Evolutionary conservation across 345 rosid genomes (phyloP).

Genomic region (Dipteronia sinensis): DNA sequence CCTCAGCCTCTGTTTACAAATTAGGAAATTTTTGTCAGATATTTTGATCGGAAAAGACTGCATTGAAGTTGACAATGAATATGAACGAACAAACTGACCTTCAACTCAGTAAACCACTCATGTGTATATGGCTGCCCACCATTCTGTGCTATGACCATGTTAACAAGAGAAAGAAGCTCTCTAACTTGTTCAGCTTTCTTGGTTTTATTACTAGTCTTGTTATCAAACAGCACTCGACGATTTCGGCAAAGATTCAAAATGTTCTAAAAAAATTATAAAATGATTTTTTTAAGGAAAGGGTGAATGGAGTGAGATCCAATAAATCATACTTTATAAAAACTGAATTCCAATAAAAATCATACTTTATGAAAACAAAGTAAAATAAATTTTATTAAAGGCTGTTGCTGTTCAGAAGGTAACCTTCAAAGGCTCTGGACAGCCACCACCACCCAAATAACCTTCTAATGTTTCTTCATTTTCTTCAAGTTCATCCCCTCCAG

Average conservation of each 20-base stretch:
- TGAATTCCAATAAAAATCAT: too few relatives aligned
- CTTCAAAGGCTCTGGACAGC: slow-evolving; percentile 74
- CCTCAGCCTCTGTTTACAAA: slow-evolving; percentile 31
- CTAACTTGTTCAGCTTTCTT: slow-evolving; percentile 62
- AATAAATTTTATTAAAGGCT: neutral
- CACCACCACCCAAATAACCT: slow-evolving; percentile 58
- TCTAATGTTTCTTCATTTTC: slow-evolving; percentile 79
- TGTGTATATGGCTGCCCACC: slow-evolving; percentile 77
- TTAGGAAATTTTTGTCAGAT: neutral
- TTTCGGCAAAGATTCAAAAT: slow-evolving; percentile 65
- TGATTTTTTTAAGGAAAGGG: neutral
- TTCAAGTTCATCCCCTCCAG: slow-evolving; percentile 92
- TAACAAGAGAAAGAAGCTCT: slow-evolving; percentile 67
- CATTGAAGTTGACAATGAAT: neutral
- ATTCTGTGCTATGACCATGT: slow-evolving; percentile 49
- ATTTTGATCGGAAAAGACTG: neutral
- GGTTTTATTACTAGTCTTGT: slow-evolving; percentile 64
- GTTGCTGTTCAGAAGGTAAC: slow-evolving; percentile 36
- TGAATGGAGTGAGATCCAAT: too few relatives aligned
- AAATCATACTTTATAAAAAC: too few relatives aligned
- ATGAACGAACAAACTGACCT: slow-evolving; percentile 40
- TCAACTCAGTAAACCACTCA: slow-evolving; percentile 65
- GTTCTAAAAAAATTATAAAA: slow-evolving; percentile 42
- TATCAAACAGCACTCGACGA: slow-evolving; percentile 68
- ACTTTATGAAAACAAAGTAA: neutral